phyloP scores from a whole-genome alignment of 2,329 filamentous ascomycete genomes.

The Aspergillus fijiensis region DNA sequence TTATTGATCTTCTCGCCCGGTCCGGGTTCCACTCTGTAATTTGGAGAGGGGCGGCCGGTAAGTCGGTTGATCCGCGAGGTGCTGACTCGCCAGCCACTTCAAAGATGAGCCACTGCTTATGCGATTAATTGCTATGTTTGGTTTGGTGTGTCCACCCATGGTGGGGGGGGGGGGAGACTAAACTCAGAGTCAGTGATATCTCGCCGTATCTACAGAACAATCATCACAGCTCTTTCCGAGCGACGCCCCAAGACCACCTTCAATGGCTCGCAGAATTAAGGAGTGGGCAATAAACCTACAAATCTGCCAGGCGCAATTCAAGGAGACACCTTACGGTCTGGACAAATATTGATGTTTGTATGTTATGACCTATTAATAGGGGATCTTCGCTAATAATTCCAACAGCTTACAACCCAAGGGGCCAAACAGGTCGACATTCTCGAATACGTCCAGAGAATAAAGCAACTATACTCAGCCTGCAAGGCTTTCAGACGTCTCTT shows the following conservation, averaged over 20 bases:
- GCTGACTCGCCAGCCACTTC: neutral
- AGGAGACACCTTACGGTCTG: slow-evolving; percentile 1
- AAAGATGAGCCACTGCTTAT: neutral
- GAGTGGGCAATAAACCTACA: neutral
- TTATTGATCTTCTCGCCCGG: slow-evolving; percentile 1
- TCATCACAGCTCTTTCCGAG: neutral
- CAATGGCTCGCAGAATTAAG: neutral
- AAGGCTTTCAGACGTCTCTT: too few species aligned
- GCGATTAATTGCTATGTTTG: neutral
- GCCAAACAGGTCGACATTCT: neutral
- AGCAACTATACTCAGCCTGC: neutral
- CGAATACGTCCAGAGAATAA: neutral
- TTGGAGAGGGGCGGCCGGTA: neutral
- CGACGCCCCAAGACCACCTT: neutral
- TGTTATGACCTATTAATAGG: slow-evolving; percentile 2
- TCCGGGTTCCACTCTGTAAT: slow-evolving; percentile 4
- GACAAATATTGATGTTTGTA: neutral
- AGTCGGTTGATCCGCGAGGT: neutral
- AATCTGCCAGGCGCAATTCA: neutral
- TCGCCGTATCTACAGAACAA: neutral
- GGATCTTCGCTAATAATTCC: slow-evolving; percentile 2
- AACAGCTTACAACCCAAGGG: neutral
- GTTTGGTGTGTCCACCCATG: neutral
- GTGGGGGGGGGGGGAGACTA: neutral
- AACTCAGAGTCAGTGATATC: neutral